Base-by-base conservation (phyloP, 2,329 filamentous ascomycete species). In the Aspergillus costaricaensis region DNA sequence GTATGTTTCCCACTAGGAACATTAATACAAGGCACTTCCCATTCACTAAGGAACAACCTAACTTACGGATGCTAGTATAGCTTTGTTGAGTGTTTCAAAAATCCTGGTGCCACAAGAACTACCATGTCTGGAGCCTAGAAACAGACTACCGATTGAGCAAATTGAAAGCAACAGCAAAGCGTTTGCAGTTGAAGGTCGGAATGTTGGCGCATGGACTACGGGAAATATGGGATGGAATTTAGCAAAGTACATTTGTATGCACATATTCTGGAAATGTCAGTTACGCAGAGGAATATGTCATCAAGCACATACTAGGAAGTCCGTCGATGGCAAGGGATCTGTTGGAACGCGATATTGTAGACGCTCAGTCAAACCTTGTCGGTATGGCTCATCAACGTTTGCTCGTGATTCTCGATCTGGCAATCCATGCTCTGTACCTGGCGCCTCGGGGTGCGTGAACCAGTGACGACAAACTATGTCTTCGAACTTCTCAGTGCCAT, bases 111-210 rank as follows among this genome's bases (percentile, higher is more conserved):
- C 70, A 49, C 72, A 69, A 1, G 64, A 54, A 5, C 65, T 44
- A 5, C 72, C 74, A 52, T 65, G 58, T 0, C 67, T 59, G 2
- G 71, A 73, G n/a, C 74, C 75, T 1, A 74, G 63, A 30, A 76
- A 74, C 1, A 76, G 65, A 39, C 71, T 72, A 1, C 75, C 75
- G 1, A 76, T 62, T 1, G 75, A 76, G 58, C 74, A 76, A 10
- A 77, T 72, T 0, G 74, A 76, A 27, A 77, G 51, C 1, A 76
- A 62, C 1, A 77, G 62, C 27, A 75, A 64, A 5, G 73, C 71
- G 10, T 67, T 70, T 48, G 70, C 60, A 8, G 65, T 56, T 4
- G 67, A 67, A 14, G 70, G 68, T 7, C 67, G 39, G 19, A 59
- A 59, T 12, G 57, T 54, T 25, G 49, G 50, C 23, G 47, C 55